Base-by-base conservation (phyloP, 805 yeast species). In the Saccharomycopsis sp. region DNA sequence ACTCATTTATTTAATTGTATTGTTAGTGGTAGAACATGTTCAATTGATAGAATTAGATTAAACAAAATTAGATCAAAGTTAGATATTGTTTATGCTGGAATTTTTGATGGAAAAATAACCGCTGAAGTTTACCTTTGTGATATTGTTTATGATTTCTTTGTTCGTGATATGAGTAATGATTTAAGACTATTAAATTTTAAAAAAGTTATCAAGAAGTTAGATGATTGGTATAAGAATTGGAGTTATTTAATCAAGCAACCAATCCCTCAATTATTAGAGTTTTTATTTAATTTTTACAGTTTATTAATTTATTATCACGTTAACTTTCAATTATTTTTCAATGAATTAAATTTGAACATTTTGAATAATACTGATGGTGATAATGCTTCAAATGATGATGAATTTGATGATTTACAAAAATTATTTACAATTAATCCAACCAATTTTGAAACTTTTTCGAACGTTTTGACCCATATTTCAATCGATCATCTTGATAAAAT, bases 41-140 rank as follows among this genome's bases (percentile, higher is more conserved):
- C 66, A 28, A 54, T 72, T 13, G 76, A 72, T 48, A 69, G 66
- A 42, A 58, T 67, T 18, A 51, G 76, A 18, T 50, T 72, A 31
- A 67, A 66, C 40, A 63, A 68, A 40, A 69, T 75, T 48, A 59
- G 67, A 6, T 62, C 65, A 4, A 66, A 74, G 2, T 56, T 69
- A 38, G 65, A 69, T 30, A 53, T 66, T 30, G 62, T 70, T 10
- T 58, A 63, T 28, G 67, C 79, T 1, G 74, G 79, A 15, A 72
- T 72, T 45, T 74, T 74, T 48, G 80, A 74, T 47, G 77, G 76
- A 12, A 55, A 79, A 37, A 72, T 74, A 65, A 72, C 73, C 5
- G 68, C 76, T 32, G 80, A 74, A 51, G 66, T 71, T 30, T 66
- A 68, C 27, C 33, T 45, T 8, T 39, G 46, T 27, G 46, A 45